These are phyloP conservation scores for Lyophyllum decastes DNA, from an alignment of 768 basidiomycete species.

Conservation along the genomic window DNA sequence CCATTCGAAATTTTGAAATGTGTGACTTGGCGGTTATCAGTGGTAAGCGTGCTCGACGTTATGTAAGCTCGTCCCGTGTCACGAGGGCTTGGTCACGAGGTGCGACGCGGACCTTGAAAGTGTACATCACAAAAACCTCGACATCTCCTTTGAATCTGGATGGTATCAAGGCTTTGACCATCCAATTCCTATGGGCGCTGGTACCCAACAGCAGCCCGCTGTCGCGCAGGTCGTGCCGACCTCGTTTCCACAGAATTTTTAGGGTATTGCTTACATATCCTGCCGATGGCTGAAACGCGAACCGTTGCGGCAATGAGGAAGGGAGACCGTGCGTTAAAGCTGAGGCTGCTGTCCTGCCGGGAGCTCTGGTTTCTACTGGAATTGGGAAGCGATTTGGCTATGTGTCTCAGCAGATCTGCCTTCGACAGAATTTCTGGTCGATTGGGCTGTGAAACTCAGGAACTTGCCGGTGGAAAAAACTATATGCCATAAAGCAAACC, in stretches of 20 bases:
- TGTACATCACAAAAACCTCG: too few relatives aligned
- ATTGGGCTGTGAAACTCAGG: neutral
- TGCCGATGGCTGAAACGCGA: too few relatives aligned
- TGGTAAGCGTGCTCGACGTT: constrained; percentile 17
- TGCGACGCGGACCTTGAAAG: neutral
- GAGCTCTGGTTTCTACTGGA: neutral
- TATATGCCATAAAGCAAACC: neutral
- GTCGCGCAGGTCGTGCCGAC: too few relatives aligned
- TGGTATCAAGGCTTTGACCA: neutral
- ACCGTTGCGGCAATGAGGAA: too few relatives aligned
- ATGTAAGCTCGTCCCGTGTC: neutral
- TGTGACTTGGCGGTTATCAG: constrained; percentile 10
- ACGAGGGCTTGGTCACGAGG: constrained; percentile 4
- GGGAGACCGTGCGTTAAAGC: too few relatives aligned
- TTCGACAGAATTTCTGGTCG: neutral
- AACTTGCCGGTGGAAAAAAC: neutral
- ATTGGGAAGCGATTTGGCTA: neutral
- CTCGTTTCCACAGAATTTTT: too few relatives aligned
- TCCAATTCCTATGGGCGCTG: too few relatives aligned
- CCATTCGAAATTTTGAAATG: constrained; percentile 17
- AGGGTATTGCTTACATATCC: too few relatives aligned
- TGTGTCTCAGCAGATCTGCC: neutral
- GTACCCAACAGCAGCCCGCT: too few relatives aligned
- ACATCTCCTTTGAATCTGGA: neutral
- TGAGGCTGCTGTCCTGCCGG: neutral